phyloP scores from a whole-genome alignment of 495 filamentous ascomycete species.

The Hamigera avellanea region DNA sequence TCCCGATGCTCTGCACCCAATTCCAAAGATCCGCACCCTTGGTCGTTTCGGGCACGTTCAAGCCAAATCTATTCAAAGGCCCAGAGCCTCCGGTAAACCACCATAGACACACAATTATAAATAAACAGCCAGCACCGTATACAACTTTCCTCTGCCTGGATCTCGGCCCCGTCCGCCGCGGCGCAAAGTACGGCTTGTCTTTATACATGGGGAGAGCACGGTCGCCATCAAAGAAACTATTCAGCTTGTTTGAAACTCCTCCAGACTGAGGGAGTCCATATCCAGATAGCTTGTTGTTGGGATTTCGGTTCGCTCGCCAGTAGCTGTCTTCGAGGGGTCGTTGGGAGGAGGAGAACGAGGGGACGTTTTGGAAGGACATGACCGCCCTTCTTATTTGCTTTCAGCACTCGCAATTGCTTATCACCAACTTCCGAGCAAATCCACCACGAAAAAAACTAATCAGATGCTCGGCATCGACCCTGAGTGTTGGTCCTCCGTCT shows the following conservation, averaged over 20 bases:
- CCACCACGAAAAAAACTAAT: no score
- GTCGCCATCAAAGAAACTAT: conserved; percentile 41
- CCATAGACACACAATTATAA: conserved; percentile 34
- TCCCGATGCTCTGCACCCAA: conserved; percentile 26
- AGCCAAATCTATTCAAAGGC: conserved; percentile 35
- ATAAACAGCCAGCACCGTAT: conserved; percentile 11
- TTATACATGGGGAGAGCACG: conserved; percentile 89
- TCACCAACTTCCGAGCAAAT: no score
- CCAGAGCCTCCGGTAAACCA: conserved; percentile 42
- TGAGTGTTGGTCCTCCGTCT: no score
- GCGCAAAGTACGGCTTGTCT: conserved; percentile 75
- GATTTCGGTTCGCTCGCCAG: conserved; percentile 47
- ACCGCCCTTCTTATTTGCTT: conserved; percentile 9
- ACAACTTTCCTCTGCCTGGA: conserved; percentile 17
- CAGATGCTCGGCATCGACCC: no score
- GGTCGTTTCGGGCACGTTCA: conserved; percentile 4
- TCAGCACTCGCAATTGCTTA: no score
- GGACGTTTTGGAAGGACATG: conserved; percentile 45
- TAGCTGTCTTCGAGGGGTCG: conserved; percentile 55
- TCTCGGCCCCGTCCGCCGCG: conserved; percentile 29
- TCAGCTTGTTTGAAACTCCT: conserved; percentile 31
- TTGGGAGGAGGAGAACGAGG: conserved; percentile 58
- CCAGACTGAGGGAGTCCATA: conserved; percentile 27
- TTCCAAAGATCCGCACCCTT: conserved; percentile 29
- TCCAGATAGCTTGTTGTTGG: conserved; percentile 23